These are phyloP conservation scores for Garcia nutans DNA, from an alignment of 345 rosid species.

Conservation along the genomic window DNA sequence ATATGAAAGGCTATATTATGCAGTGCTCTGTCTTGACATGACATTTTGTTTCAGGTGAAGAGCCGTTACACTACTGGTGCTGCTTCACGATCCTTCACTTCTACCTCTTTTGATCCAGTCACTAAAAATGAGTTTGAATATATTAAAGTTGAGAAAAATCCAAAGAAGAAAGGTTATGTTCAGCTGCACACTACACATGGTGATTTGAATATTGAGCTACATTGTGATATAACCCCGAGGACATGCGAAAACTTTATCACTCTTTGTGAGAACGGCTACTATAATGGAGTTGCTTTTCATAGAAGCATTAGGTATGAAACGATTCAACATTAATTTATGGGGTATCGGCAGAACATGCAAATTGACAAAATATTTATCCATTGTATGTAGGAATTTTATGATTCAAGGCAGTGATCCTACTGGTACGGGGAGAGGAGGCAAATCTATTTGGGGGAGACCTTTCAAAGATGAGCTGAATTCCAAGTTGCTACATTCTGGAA, in stretches of 20 bases:
- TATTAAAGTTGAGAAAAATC: slow-evolving; percentile 86
- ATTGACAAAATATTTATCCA: slow-evolving; percentile 8
- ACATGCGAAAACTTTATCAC: slow-evolving; percentile 89
- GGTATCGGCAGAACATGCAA: neutral
- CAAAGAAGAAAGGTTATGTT: slow-evolving; percentile 94
- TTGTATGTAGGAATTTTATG: slow-evolving; percentile 72
- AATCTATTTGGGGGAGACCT: slow-evolving; percentile 96
- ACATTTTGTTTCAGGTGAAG: slow-evolving; percentile 56
- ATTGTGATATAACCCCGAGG: slow-evolving; percentile 89
- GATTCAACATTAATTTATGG: too few relatives aligned
- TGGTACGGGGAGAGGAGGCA: slow-evolving; percentile 86
- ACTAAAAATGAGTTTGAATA: slow-evolving; percentile 82
- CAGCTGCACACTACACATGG: slow-evolving; percentile 87
- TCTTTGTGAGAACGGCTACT: slow-evolving; percentile 80
- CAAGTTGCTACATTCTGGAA: slow-evolving; percentile 86
- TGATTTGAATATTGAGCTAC: slow-evolving; percentile 89
- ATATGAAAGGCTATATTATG: neutral
- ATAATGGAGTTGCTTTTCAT: slow-evolving; percentile 74
- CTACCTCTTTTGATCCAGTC: slow-evolving; percentile 82
- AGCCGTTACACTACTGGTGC: slow-evolving; percentile 89
- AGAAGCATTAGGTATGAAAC: slow-evolving; percentile 64
- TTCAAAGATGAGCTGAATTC: slow-evolving; percentile 91
- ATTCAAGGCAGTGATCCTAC: slow-evolving; percentile 99
- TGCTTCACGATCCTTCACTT: slow-evolving; percentile 95
- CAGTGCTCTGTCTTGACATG: neutral